phyloP scores from a whole-genome alignment of 768 basidiomycete species.

The Kwoniella pini region DNA sequence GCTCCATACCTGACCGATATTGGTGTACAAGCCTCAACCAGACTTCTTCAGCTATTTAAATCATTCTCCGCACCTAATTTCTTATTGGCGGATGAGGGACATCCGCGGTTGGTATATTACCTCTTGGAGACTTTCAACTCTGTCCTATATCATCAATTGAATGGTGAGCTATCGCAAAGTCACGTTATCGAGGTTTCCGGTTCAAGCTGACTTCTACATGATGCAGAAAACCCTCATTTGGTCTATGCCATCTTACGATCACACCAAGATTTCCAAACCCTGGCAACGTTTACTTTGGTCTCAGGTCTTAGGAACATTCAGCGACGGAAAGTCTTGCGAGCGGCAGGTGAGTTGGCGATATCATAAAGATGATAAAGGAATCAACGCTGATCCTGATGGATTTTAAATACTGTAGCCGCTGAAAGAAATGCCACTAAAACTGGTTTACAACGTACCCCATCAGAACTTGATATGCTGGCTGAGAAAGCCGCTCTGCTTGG shows the following conservation, averaged over 20 bases:
- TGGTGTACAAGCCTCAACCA: constrained; percentile 75
- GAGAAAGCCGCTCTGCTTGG: constrained; percentile 50
- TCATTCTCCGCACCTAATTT: constrained; percentile 90
- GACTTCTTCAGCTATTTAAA: constrained; percentile 82
- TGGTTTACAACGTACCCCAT: constrained; percentile 36
- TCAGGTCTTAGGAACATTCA: constrained; percentile 83
- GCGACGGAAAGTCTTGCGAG: constrained; percentile 65
- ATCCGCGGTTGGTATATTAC: constrained; percentile 88
- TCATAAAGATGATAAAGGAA: too few relatives aligned
- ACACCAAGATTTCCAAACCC: constrained; percentile 80
- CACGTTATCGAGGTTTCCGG: not conserved
- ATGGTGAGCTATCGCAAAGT: constrained; percentile 28
- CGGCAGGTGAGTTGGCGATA: constrained; percentile 29
- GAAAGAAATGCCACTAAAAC: constrained; percentile 15
- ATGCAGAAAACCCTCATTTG: constrained; percentile 78
- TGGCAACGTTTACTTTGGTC: constrained; percentile 87
- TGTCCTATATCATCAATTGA: constrained; percentile 72
- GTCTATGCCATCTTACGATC: constrained; percentile 81
- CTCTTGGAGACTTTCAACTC: constrained; percentile 93
- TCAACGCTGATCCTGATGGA: not conserved
- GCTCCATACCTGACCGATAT: constrained; percentile 84
- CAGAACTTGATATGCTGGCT: constrained; percentile 44
- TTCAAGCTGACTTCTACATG: not conserved
- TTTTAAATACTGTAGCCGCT: not conserved
- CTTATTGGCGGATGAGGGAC: constrained; percentile 88